Evolutionary conservation across 1,284 basidiomycete species (phyloP), one percentile per base, ranked within the genome.

Genomic region (Marasmius fiardii): DNA sequence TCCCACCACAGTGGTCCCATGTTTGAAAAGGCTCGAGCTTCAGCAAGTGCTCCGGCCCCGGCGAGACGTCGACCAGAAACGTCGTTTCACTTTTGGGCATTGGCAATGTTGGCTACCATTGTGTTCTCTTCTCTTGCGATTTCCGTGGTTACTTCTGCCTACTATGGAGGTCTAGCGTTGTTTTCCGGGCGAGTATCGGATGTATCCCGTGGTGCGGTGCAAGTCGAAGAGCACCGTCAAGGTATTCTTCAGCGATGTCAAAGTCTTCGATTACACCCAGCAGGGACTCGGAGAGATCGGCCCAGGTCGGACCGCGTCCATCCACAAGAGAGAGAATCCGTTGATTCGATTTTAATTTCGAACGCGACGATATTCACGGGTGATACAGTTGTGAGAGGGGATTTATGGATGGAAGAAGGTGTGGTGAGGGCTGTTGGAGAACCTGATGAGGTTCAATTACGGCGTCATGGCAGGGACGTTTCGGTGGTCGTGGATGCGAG

Each of bases 321-420:
- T 53, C 68, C 71, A 5, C 86, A 85, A 2, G 88, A 87, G 0
- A 78, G 77, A 39, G n/a, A n/a, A n/a, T n/a, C n/a, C n/a, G 72
- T 85, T 3, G 84, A 85, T 6, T 74, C 55, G 11, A 51, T 53
- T 24, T 37, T 88, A 62, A 86, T 95, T 62, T 78, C 79, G 66
- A 93, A 95, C 67, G 91, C 84, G 1, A 85, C 83, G 0, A 78
- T 96, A 18, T 92, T 92, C 79, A 93, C 90, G 0, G 92, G 92
- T 18, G 80, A 79, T 45, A 70, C 55, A 50, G 81, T 90, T 35
- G 67, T 90, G 18, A 71, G 78, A 26, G 87, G 83, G 4, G 83
- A 86, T 61, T 66, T 88, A 44, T 69, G 83, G 23, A 68, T 88
- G 43, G 79, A 85, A 61, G 76, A 78, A 43, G 86, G 85, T 6